Evolutionary conservation across 495 filamentous ascomycete genomes (phyloP), one percentile per base, ranked within the genome.

Genomic region (Lepraria neglecta): DNA sequence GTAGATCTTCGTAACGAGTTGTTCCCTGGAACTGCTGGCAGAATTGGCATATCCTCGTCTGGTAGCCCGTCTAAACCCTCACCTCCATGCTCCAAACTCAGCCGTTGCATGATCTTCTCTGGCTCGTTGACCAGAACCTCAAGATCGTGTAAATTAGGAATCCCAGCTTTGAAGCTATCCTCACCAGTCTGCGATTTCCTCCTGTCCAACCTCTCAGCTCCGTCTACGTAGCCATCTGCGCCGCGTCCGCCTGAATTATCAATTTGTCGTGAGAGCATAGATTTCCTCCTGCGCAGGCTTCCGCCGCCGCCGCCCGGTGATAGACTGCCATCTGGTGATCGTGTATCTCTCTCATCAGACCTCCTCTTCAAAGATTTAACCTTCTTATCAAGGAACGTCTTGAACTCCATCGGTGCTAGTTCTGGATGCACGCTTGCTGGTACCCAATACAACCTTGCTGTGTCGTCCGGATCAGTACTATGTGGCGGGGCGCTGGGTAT

Each of bases 351-450:
- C 50, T 92, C 90, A 7, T 87, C 85, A 7, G 90, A 95, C 70
- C 86, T 83, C 65, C 92, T 78, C 74, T 90, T 87, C 66, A 97
- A 95, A 14, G 89, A 84, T 57, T 95, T 86, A 28, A 96, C 87
- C 68, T 90, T 87, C 50, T 91, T 94, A 69, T 97, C 92, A 1
- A 99, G 80, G 68, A 97, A 99, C 1, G 89, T 89, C 73, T 94
- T 96, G 77, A 97, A 99, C 68, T 97, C 95, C 71, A 87, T 91
- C 6, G 94, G 95, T 31, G 95, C 94, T 35, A 99, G 76, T 74
- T 97, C 94, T 14, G 94, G 94, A 68, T 99, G 94, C 19, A 97
- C 77, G 59, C 91, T 83, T 27, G 94, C 94, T 0, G 94, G 94
- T 30, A 99, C 94, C 94, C 94, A 99, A 59, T 97, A 90, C 54